These are phyloP conservation scores for Acanthamoeba healyi DNA, from an alignment of 208 protist genomes.

Conservation along the genomic window DNA sequence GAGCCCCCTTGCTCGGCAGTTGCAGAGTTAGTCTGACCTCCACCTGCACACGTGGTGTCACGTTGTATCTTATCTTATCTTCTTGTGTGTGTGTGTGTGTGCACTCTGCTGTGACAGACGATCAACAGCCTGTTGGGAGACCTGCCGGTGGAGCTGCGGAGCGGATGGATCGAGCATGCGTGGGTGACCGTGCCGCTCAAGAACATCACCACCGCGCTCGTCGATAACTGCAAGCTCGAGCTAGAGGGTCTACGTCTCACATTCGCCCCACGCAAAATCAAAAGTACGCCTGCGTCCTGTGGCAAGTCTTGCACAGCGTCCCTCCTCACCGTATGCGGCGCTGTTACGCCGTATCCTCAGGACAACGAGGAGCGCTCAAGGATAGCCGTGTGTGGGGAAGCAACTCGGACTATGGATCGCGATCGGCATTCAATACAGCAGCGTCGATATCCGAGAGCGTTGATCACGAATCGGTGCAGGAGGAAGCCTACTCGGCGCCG, in stretches of 20 bases:
- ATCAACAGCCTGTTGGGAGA: conserved; percentile 68
- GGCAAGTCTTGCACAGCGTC: too few species aligned
- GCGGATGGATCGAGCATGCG: conserved; percentile 74
- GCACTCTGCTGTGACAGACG: background rate
- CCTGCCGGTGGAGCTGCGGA: conserved; percentile 39
- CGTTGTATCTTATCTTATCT: too few species aligned
- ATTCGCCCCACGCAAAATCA: conserved; percentile 27
- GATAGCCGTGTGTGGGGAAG: conserved; percentile 53
- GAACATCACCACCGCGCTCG: conserved; percentile 45
- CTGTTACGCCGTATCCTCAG: too few species aligned
- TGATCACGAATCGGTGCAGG: background rate
- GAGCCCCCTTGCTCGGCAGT: too few species aligned
- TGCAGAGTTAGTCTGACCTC: too few species aligned
- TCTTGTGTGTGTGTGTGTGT: too few species aligned
- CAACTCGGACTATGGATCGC: conserved; percentile 66
- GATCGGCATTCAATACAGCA: background rate
- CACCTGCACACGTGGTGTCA: too few species aligned
- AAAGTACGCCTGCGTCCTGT: background rate
- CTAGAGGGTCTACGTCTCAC: conserved; percentile 54
- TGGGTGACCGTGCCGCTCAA: conserved; percentile 72
- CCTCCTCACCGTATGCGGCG: too few species aligned
- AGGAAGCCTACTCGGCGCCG: background rate
- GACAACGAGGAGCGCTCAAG: background rate
- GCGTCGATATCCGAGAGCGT: conserved; percentile 51
- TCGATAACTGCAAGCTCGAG: conserved; percentile 75